Evolutionary conservation across 441 rosid genomes (phyloP).

Genomic region (Rhodomyrtus psidioides): DNA sequence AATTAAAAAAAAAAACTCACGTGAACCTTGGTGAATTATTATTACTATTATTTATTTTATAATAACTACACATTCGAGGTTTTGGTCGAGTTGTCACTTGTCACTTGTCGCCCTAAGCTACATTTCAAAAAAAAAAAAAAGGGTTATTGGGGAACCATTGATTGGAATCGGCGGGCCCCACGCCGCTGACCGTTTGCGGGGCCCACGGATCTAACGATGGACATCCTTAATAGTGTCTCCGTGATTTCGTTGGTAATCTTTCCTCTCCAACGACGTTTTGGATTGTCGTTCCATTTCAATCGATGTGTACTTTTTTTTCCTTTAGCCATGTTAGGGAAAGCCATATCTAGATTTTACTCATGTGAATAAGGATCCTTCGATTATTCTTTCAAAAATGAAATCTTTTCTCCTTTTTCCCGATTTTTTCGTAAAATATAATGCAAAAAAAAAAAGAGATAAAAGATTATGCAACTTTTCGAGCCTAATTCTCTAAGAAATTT

Average conservation of each 20-base stretch:
- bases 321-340: background rate
- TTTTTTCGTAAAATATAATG: background rate
- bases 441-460: background rate
- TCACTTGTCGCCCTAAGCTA: background rate
- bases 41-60: background rate
- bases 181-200: background rate
- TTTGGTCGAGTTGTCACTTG: background rate
- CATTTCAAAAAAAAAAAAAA: no score
- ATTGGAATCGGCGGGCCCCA: background rate
- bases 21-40: background rate
- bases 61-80: background rate
- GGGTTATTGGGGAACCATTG: background rate
- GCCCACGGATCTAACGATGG: background rate
- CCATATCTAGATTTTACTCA: no score
- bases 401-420: background rate
- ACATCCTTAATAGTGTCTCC: background rate
- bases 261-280: background rate
- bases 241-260: background rate
- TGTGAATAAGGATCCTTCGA: background rate
- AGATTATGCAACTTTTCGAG: no score
- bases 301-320: background rate
- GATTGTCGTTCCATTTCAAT: background rate
- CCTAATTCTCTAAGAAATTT: no score
- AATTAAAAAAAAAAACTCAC: background rate
- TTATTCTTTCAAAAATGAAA: background rate